Evolutionary conservation across 192 early-diverging fungal species (phyloP).

Genomic region (Phlyctochytrium planicorne): DNA sequence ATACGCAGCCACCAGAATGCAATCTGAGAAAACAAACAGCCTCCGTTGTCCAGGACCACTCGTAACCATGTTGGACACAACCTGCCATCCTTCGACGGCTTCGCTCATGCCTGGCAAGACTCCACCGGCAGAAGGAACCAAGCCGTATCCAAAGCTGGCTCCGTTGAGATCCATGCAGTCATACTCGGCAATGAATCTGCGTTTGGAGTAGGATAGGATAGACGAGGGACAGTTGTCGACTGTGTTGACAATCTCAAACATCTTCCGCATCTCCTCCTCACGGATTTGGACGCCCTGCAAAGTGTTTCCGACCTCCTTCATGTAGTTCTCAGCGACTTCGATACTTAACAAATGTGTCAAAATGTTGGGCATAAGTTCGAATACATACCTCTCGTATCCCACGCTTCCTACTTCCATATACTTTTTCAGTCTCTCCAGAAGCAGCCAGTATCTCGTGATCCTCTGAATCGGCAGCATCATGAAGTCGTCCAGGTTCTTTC

Average conservation of each 20-base stretch:
- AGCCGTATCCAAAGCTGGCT: background rate
- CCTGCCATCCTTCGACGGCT: background rate
- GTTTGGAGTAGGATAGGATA: slow-evolving; percentile 2
- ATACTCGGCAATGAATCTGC: background rate
- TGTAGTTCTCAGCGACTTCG: slow-evolving; percentile 32
- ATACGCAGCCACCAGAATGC: background rate
- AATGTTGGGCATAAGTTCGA: background rate
- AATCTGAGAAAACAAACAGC: background rate
- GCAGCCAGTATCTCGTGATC: slow-evolving; percentile 28
- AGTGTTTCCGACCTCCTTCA: slow-evolving; percentile 33
- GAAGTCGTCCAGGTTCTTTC: slow-evolving; percentile 26
- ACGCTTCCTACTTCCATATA: slow-evolving; percentile 24
- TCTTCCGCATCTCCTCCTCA: slow-evolving; percentile 29
- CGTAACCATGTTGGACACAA: background rate
- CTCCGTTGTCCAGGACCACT: background rate
- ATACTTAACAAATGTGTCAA: background rate
- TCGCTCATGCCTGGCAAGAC: background rate
- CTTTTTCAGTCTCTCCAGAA: slow-evolving; percentile 23
- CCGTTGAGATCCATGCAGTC: background rate
- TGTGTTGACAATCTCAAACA: slow-evolving; percentile 13
- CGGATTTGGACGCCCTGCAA: slow-evolving; percentile 29
- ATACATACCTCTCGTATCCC: slow-evolving; percentile 14
- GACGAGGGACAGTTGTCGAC: background rate
- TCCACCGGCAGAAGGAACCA: background rate
- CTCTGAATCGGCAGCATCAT: slow-evolving; percentile 33